Evolutionary conservation across 164 flowering plant species (phyloP).

Genomic region (Stephania cephalantha): DNA sequence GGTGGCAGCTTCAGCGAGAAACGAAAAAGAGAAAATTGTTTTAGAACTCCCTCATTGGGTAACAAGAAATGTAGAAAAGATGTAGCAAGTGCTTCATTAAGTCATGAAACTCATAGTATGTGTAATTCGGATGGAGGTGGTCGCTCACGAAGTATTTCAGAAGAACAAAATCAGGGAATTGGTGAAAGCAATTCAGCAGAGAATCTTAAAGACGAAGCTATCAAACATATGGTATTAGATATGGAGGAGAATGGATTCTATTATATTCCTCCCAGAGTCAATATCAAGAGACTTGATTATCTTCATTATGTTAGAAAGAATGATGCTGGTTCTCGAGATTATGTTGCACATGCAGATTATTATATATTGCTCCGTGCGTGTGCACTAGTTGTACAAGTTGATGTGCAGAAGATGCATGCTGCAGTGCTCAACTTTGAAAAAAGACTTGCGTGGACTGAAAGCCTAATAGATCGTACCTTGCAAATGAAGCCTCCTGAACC

Average conservation of each 20-base stretch:
- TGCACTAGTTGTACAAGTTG: constrained; percentile 62
- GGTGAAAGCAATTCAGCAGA: constrained; percentile 6
- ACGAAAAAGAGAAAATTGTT: constrained; percentile 19
- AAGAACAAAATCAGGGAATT: constrained; percentile 10
- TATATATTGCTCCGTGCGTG: constrained; percentile 79
- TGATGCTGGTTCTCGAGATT: constrained; percentile 36
- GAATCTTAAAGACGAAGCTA: constrained; percentile 27
- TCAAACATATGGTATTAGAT: constrained; percentile 44
- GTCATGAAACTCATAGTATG: not conserved
- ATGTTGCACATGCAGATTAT: constrained; percentile 82
- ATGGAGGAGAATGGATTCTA: constrained; percentile 72
- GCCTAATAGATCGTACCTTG: constrained; percentile 42
- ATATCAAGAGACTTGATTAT: constrained; percentile 43
- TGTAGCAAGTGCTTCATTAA: constrained; percentile 3
- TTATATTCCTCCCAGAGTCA: constrained; percentile 63
- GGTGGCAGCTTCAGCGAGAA: constrained; percentile 13
- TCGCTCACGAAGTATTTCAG: constrained; percentile 9
- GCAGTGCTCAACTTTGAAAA: constrained; percentile 60
- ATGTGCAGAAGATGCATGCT: constrained; percentile 53
- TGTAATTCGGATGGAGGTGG: constrained; percentile 8
- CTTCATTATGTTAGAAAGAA: constrained; percentile 52
- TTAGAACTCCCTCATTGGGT: not conserved
- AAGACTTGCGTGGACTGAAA: constrained; percentile 60
- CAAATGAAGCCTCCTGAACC: constrained; percentile 2
- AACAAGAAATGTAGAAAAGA: constrained; percentile 14